Base-by-base conservation (phyloP, 1,139 yeast genomes). In the Lodderomyces orthopsilosis region DNA sequence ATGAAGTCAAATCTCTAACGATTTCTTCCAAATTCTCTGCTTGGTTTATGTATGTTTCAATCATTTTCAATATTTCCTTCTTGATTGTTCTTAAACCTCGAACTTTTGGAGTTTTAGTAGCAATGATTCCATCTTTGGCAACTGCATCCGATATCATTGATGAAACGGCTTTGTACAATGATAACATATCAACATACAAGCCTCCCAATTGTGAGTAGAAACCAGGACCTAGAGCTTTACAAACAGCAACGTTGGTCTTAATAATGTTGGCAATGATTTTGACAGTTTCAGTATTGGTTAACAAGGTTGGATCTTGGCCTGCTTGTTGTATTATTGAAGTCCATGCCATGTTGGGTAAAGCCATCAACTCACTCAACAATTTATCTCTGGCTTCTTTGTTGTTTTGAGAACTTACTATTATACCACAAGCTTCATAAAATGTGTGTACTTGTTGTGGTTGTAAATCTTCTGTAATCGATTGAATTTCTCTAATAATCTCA, bases 401-500 rank as follows among this genome's bases (percentile, higher is more conserved):
- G 26, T 65, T 62, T 63, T 91, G 97, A 7, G 97, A 96, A 46
- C 93, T 81, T 36, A 93, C 81, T 49, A 93, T 93, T 48, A 88
- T 81, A 57, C 98, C 98, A 71, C 98, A 93, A 1, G 98, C 98
- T 68, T 89, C 96, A 63, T 93, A 93, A 61, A 93, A 93, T 2
- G 98, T 90, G 63, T 93, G 98, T 22, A 93, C 96, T 65, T 93
- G 99, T 63, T 91, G 98, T 21, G 98, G 97, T 57, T 85, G 94
- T 57, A 93, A 76, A 62, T 93, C 98, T 48, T 86, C 89, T 3
- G 98, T 94, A 48, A 90, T 91, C 41, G 75, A 72, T 63, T 86
- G 94, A 50, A 94, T 83, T 54, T 83, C 84, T 52, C 83, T 75
- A 46, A 93, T 88, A 52, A 93, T 91, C 52, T 90, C 96, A 59